Percentiles rank a stretch among this genome's conserved stretches.
Evolutionary conservation across 2,329 filamentous ascomycete species (phyloP).

Genomic region (Fusarium napiforme): DNA sequence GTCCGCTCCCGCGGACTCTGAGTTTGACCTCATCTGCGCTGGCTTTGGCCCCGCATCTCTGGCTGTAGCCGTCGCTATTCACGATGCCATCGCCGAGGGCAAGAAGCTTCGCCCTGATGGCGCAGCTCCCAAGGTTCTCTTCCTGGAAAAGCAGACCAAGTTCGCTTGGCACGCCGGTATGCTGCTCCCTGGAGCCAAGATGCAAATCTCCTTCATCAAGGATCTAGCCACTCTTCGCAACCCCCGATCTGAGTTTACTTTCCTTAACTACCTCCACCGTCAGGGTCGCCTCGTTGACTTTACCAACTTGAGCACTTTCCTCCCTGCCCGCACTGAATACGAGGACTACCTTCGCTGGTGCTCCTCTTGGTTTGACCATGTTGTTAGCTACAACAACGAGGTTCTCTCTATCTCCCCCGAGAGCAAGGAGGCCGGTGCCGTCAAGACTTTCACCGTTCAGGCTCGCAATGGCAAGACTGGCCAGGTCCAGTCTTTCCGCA

Average conservation of each 20-base stretch:
- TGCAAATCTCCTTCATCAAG: conserved; percentile 99
- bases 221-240: conserved; percentile 91
- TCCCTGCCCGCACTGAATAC: conserved; percentile 87
- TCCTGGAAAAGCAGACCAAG: conserved; percentile 83
- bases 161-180: conserved; percentile 97
- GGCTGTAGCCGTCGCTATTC: conserved; percentile 86
- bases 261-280: conserved; percentile 90
- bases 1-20: conserved; percentile 60
- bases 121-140: conserved; percentile 76
- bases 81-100: conserved; percentile 75
- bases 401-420: conserved; percentile 77
- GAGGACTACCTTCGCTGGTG: conserved; percentile 98
- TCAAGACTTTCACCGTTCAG: conserved; percentile 74
- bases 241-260: conserved; percentile 91
- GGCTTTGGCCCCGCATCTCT: conserved; percentile 94
- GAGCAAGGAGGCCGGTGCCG: conserved; percentile 58
- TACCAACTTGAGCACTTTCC: conserved; percentile 88
- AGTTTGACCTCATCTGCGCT: conserved; percentile 88
- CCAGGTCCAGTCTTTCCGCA: conserved; percentile 61
- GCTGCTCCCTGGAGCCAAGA: conserved; percentile 90
- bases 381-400: conserved; percentile 81
- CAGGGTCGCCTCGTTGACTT: conserved; percentile 88
- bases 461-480: conserved; percentile 72
- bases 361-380: conserved; percentile 77
- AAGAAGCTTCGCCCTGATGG: conserved; percentile 54